Evolutionary conservation across 2,329 filamentous ascomycete species (phyloP), one percentile per base, ranked within the genome.

Genomic region (Emergomyces africanus): DNA sequence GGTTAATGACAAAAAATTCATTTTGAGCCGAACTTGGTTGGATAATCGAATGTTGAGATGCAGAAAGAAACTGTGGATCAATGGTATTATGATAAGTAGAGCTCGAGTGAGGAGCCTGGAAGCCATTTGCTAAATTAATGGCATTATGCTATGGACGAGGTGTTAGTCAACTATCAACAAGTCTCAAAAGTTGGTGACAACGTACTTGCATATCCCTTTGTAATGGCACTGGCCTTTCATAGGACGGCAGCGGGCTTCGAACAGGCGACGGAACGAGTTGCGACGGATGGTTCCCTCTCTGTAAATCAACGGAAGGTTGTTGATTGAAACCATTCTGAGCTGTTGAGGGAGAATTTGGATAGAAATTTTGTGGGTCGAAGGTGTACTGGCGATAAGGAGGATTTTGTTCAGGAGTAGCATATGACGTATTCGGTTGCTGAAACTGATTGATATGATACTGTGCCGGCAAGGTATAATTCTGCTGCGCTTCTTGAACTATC

Each of bases 41-140:
- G 4, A 59, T 33, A 18, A 59, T 56, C 9, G 64, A 56, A 55
- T 70, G 65, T 39, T 67, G 66, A 5, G 66, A 42, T 9, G 68
- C 60, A 30, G 69, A 70, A 5, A 75, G 66, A 44, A 71, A 75
- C 37, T 72, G 72, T 0, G 73, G 73, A 54, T 75, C 70, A 53
- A 75, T 75, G 4, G 72, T 74, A 37, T 67, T 70, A 58, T 72
- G 69, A 49, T 67, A 68, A 15, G 62, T 58, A 18, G 68, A 61
- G 50, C 59, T 62, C 3, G 62, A 60, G 20, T 65, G 61, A 28
- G 62, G 59, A 14, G 66, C 63, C 14, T 66, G 30, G 57, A 69
- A 75, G 30, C 70, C 67, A 54, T 67, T 67, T 4, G 66, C 60
- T 44, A 72, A 69, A 56, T 69, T 65, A 28, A 72, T 66, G 12